Conservation (phyloP, 2,329 filamentous ascomycete species). For the Nothophaeocryptopus gaeumannii region DNA sequence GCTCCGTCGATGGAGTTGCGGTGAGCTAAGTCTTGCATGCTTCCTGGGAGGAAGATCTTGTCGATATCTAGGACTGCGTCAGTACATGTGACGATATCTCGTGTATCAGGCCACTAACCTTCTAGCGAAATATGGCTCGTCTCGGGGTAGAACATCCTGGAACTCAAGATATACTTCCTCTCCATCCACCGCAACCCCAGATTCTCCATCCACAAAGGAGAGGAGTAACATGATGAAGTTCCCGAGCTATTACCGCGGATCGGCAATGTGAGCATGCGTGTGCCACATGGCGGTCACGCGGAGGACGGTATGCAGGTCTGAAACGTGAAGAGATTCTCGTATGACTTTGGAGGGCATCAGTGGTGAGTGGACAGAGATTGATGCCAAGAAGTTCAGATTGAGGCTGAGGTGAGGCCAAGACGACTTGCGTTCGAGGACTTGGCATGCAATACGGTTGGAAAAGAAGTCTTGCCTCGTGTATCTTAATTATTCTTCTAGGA, state of each 20-base stretch:
- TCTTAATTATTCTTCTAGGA: no score
- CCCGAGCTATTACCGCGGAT: slow-evolving; percentile 1
- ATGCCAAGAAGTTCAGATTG: no score
- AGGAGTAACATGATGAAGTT: slow-evolving; percentile 5
- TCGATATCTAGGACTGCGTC: slow-evolving; percentile 21
- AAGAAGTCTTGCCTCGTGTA: no score
- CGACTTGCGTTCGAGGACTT: no score
- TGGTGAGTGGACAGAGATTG: no score
- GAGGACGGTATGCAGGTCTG: no score
- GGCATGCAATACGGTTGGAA: no score
- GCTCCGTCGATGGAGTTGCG: slow-evolving; percentile 4
- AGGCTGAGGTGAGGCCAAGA: no score
- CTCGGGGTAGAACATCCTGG: slow-evolving; percentile 17
- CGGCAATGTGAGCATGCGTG: not conserved
- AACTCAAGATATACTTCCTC: not conserved
- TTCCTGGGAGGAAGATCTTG: slow-evolving; percentile 13
- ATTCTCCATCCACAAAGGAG: slow-evolving; percentile 4
- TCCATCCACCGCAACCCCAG: not conserved
- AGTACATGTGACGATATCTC: no score
- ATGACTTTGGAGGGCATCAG: no score
- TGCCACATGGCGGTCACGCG: no score
- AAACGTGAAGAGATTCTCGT: no score
- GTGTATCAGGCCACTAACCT: slow-evolving; percentile 12
- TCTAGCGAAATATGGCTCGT: slow-evolving; percentile 37
- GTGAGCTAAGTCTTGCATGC: slow-evolving; percentile 11